Base-by-base conservation (phyloP, 1,284 basidiomycete species). In the Gymnopus androsaceus region DNA sequence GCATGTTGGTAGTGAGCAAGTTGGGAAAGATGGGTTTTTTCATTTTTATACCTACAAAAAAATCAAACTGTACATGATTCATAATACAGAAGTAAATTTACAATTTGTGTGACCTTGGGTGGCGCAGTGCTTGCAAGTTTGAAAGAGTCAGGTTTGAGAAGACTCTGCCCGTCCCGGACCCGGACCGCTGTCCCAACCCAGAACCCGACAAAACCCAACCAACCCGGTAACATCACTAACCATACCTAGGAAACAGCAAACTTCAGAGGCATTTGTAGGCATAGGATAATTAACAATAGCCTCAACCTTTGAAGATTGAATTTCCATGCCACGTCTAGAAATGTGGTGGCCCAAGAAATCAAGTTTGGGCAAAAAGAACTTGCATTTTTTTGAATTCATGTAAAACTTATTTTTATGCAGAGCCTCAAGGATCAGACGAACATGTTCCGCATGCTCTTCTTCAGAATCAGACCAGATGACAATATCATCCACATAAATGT, bases 391-490 rank as follows among this genome's bases (percentile, higher is more conserved):
- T 0, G 57, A 48, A 9, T 63, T 68, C 44, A 63, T 66, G 51
- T 63, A 73, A 0, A 72, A 58, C 4, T 59, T 58, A n/a, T 63
- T 64, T 0, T 23, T 36, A 0, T 56, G 31, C 0, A 74, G 60
- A 0, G 67, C 67, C 0, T 64, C 14, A 0, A 74, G 59, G 8
- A 75, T 67, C 3, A 51, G 37, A 0, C 17, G 9, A 2, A 74
- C 62, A 58, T 75, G 66, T 2, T 50, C 0, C 2, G 50, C 23
- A 55, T 79, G 75, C 55, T 77, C 68, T 27, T 69, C 65, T 0
- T 68, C n/a, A 0, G 57, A 55, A 0, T 67, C 4, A 2, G 70
- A 74, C 67, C 68, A 77, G 41, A 75, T 72, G 49, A 75, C 65
- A 47, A 76, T 74, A 55, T 75, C 67, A 55, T 76, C 51, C 0